phyloP scores from a whole-genome alignment of 2,329 filamentous ascomycete species.

The Alternaria ventricosa region DNA sequence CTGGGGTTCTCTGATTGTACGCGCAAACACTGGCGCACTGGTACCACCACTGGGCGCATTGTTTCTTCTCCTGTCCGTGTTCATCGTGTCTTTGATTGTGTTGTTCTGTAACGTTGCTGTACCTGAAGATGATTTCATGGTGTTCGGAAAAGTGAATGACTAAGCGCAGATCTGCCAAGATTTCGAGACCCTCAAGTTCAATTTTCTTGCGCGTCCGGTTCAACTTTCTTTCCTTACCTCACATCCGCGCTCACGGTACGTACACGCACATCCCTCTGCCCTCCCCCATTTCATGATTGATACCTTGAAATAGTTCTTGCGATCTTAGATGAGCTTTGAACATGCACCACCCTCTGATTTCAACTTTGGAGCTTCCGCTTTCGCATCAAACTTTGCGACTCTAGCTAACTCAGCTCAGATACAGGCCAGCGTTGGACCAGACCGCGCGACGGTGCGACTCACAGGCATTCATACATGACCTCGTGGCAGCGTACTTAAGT shows the following conservation, averaged over 20 bases:
- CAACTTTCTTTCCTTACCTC: conserved; percentile 27
- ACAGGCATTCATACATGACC: background rate
- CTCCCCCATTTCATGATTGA: conserved; percentile 55
- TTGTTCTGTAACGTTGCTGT: conserved; percentile 5
- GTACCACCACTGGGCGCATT: conserved; percentile 86
- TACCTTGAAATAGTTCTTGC: conserved; percentile 61
- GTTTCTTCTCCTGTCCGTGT: conserved; percentile 78
- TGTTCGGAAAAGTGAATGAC: conserved; percentile 27
- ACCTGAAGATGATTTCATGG: conserved; percentile 17
- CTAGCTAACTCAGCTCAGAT: conserved; percentile 29
- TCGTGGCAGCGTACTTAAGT: background rate
- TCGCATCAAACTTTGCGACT: conserved; percentile 12
- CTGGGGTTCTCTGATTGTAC: conserved; percentile 56
- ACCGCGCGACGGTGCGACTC: background rate
- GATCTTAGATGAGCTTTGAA: conserved; percentile 63
- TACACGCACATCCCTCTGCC: conserved; percentile 3
- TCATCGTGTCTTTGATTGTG: conserved; percentile 30
- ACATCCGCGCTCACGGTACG: conserved; percentile 35
- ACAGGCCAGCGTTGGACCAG: background rate
- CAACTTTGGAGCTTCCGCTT: conserved; percentile 12
- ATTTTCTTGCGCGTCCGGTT: conserved; percentile 34
- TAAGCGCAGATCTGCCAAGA: conserved; percentile 41
- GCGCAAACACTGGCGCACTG: conserved; percentile 72
- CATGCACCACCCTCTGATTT: conserved; percentile 67
- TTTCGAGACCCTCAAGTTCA: conserved; percentile 29